Evolutionary conservation across 495 filamentous ascomycete genomes (phyloP).

Genomic region (Eremomyces bilateralis): DNA sequence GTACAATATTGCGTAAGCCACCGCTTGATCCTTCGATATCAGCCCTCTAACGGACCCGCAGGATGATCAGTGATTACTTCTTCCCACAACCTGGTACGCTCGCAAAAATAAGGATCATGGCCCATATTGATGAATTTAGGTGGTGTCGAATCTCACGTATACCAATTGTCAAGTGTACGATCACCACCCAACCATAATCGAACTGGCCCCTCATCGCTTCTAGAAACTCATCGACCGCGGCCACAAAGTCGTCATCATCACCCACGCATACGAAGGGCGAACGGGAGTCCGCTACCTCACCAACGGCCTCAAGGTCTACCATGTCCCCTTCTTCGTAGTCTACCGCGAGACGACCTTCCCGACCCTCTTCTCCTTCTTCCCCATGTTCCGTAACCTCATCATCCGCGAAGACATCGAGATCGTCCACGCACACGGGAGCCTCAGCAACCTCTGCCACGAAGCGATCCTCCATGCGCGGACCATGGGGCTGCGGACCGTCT

Average conservation of each 20-base stretch:
- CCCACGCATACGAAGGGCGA: conserved; percentile 81
- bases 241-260: conserved; percentile 95
- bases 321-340: conserved; percentile 87
- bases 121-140: conserved; percentile 22
- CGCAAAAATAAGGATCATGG: background rate
- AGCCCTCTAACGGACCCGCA: conserved; percentile 11
- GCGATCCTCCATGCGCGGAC: conserved; percentile 88
- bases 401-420: conserved; percentile 88
- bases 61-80: conserved; percentile 98
- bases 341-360: conserved; percentile 91
- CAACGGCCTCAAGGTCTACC: conserved; percentile 94
- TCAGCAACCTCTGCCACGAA: conserved; percentile 85
- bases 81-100: conserved; percentile 69
- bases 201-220: conserved; percentile 1
- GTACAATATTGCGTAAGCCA: conserved; percentile 52
- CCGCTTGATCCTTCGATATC: background rate
- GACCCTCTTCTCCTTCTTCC: conserved; percentile 96
- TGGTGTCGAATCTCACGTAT: conserved; percentile 94
- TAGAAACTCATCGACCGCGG: conserved; percentile 85
- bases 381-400: conserved; percentile 85
- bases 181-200: background rate
- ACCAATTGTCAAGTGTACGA: conserved; percentile 55
- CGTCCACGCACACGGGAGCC: conserved; percentile 82
- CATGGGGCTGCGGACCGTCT: conserved; percentile 88
- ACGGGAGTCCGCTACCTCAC: conserved; percentile 93